A percentile compares a stretch with the other conserved stretches of the same genome.
Conservation (phyloP, 331 rosid genomes). For the Spiraea crenata region DNA sequence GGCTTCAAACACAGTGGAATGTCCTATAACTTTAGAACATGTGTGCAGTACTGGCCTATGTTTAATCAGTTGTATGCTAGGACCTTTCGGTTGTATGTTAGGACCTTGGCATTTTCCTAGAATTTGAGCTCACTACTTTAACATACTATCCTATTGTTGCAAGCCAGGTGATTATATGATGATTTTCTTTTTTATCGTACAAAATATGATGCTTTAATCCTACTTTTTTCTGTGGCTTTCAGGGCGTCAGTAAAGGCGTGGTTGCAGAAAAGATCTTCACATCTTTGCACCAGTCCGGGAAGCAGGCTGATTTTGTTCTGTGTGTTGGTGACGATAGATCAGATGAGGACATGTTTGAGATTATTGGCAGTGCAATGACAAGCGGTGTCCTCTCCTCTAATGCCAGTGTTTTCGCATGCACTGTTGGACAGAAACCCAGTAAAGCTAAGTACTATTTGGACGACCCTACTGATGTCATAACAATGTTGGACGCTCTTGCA, state of each 20-base stretch:
- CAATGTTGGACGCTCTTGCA: slow-evolving; percentile 52
- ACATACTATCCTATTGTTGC: neutral
- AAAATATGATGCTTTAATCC: slow-evolving; percentile 24
- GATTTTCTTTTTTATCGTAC: neutral
- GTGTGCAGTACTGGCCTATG: too few species aligned
- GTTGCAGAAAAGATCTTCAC: slow-evolving; percentile 49
- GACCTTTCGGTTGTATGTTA: too few species aligned
- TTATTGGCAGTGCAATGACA: slow-evolving; percentile 36
- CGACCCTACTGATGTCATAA: slow-evolving; percentile 47
- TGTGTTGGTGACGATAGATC: slow-evolving; percentile 58
- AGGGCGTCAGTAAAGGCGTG: slow-evolving; percentile 57
- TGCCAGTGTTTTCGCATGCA: slow-evolving; percentile 47
- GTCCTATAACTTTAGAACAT: too few species aligned
- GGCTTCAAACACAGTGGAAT: too few species aligned
- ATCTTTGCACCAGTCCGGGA: slow-evolving; percentile 39
- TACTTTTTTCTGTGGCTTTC: slow-evolving; percentile 2
- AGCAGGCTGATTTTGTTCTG: slow-evolving; percentile 49
- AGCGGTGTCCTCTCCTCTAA: slow-evolving; percentile 35
- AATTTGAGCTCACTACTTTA: too few species aligned
- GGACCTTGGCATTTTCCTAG: too few species aligned
- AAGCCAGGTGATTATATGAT: neutral
- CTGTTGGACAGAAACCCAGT: slow-evolving; percentile 60
- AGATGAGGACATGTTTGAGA: slow-evolving; percentile 56
- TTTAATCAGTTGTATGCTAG: too few species aligned
- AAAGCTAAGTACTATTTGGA: slow-evolving; percentile 58